Base-by-base conservation (phyloP, 2,329 filamentous ascomycete species). In the Xylogone sp. region DNA sequence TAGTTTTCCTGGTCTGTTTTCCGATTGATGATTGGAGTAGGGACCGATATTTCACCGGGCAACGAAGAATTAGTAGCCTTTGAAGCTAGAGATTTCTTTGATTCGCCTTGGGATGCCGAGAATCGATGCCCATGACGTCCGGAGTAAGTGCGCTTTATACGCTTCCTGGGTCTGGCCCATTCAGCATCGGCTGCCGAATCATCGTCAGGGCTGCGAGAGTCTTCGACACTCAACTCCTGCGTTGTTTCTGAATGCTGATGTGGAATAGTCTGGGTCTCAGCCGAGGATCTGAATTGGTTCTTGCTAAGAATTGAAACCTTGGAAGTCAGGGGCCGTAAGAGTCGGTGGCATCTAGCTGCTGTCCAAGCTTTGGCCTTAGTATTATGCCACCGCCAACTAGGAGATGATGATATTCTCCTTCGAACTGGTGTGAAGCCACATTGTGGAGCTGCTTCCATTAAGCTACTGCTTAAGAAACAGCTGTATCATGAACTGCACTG, bases 261-360 rank as follows among this genome's bases (percentile, higher is more conserved):
- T 34, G 13, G 42, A 3, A 7, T 39, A 20, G 3, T n/a, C 6
- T 39, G 34, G n/a, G n/a, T 39, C n/a, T 18, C 34, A 39, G 34
- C 45, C 21, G 58, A 49, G 19, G 58, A 54, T 22, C 55, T 51
- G 42, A 57, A 49, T 16, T 62, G 50, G 4, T 69, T 67, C 51
- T 67, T 73, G 21, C 65, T 66, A 2, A 75, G 58, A 31, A 71
- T 68, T 54, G 68, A 63, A 31, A 75, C 68, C 43, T 71, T 65
- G 12, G 73, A 75, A 22, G 70, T 65, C 49, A 75, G 57, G 7
- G 71, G 69, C 27, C 73, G 70, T 29, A 75, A 64, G 42, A 75
- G 58, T 20, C 72, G 69, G 49, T 74, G 66, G 49, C 73, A 75
- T 52, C 72, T 67, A 29, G 71, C 65, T 20, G 72, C 62, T 10